Percentiles rank a stretch among this genome's conserved stretches.
Evolutionary conservation across 345 rosid species (phyloP).

Genomic region (Turnera subulata): DNA sequence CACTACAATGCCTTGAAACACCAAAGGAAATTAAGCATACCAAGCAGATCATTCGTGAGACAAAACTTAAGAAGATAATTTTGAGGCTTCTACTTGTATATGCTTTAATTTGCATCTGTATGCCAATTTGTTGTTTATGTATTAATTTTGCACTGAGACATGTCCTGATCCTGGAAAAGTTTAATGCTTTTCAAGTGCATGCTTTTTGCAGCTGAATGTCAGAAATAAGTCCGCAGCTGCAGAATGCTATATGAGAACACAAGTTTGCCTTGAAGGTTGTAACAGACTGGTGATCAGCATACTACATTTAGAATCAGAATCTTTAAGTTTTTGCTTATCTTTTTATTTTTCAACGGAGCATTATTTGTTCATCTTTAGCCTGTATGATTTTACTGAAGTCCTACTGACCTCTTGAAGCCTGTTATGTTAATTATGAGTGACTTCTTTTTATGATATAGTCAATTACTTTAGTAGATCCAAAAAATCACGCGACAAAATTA

Average conservation of each 20-base stretch:
- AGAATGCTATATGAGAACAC: conserved; percentile 86
- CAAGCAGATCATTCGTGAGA: neutral
- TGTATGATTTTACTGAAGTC: too few relatives aligned
- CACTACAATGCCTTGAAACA: too few relatives aligned
- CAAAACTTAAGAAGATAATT: neutral
- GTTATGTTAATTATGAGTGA: conserved; percentile 7
- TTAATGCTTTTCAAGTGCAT: conserved; percentile 9
- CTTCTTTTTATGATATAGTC: too few relatives aligned
- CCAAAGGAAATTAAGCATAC: neutral
- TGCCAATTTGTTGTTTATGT: too few relatives aligned
- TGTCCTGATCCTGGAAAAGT: too few relatives aligned
- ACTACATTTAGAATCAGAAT: conserved; percentile 5
- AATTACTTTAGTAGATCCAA: too few relatives aligned
- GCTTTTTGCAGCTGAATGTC: conserved; percentile 66
- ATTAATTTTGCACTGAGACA: too few relatives aligned
- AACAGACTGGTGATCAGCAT: conserved; percentile 2
- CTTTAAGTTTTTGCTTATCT: conserved; percentile 3
- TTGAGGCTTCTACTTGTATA: too few relatives aligned
- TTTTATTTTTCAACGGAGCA: neutral
- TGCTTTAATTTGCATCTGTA: too few relatives aligned
- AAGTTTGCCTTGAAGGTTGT: conserved; percentile 93
- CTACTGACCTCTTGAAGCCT: conserved; percentile 6
- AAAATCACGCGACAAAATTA: too few relatives aligned
- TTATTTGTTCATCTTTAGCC: neutral
- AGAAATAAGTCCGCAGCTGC: conserved; percentile 93